Evolutionary conservation across 2,329 filamentous ascomycete genomes (phyloP), one percentile per base, ranked within the genome.

Genomic region (Clonostachys solani): DNA sequence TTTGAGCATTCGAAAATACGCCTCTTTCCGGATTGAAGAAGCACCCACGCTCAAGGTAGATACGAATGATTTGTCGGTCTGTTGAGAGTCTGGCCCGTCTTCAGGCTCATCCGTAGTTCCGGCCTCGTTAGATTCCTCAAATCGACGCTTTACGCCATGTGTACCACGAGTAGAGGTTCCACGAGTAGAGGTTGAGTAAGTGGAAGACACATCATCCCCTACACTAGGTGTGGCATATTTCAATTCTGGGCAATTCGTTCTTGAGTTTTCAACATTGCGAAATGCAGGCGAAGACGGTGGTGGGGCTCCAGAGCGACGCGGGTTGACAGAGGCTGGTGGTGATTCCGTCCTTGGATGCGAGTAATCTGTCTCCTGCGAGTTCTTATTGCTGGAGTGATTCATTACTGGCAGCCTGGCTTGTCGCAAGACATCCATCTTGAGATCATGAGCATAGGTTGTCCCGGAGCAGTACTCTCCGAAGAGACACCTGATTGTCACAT

Each of bases 401-500:
- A 10, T 29, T 35, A 33, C 36, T 29, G 36, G 29, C 9, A 13
- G 16, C n/a, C 43, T 43, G 7, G 40, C 40, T 18, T 6, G 42
- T 16, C 17, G 40, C 29, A 60, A 16, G 2, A 42, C 40, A 8
- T 73, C 66, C 77, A 91, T 85, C 47, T 78, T 56, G 6, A 60
- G 40, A 53, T 95, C 89, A 55, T 92, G 83, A 1, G 69, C 66
- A 58, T 92, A 95, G 0, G 52, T 52, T 0, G 70, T 60, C 0
- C 70, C 75, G 1, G 78, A 80, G 61, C 90, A 95, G 29, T 82
- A 67, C 18, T 80, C 63, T 0, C 88, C 87, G 56, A 96, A 96
- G 0, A 96, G 72, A 1, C 63, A 68, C n/a, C 69, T 53, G 52
- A 96, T 87, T 6, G 82, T 85, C 8, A 84, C 66, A 1, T 59